Conservation (phyloP, 2,329 filamentous ascomycete genomes). For the Cadophora malorum region DNA sequence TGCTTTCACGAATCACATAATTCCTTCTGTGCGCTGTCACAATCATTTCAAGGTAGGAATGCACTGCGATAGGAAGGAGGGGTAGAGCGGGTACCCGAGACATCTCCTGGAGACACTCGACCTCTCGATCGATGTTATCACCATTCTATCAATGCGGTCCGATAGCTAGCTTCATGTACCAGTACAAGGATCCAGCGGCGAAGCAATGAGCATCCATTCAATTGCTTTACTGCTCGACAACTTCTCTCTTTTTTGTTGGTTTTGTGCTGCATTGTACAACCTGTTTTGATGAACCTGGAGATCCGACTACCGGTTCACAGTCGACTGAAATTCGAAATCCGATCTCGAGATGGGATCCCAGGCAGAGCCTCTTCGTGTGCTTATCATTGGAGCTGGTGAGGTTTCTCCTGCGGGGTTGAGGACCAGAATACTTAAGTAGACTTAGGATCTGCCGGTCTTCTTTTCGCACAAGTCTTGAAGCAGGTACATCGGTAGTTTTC, state of each 20-base stretch:
- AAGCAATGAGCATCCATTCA: too few relatives aligned
- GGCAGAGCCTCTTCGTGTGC: slow-evolving; percentile 29
- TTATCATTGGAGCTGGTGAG: slow-evolving; percentile 35
- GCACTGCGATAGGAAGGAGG: slow-evolving; percentile 4
- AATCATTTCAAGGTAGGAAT: neutral
- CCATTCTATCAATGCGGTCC: neutral
- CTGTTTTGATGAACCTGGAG: neutral
- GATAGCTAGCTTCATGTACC: neutral
- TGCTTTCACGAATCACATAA: neutral
- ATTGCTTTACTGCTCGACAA: neutral
- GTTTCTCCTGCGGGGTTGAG: neutral
- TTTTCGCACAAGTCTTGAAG: slow-evolving; percentile 34
- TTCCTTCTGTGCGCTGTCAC: neutral
- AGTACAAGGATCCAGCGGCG: neutral
- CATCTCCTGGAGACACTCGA: neutral
- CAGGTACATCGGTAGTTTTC: slow-evolving; percentile 20
- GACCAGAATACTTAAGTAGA: neutral
- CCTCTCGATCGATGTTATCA: neutral
- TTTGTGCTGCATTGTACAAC: neutral
- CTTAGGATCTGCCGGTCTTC: slow-evolving; percentile 34
- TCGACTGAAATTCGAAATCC: neutral
- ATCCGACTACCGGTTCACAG: neutral
- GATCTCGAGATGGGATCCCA: slow-evolving; percentile 24
- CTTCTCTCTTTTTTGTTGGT: neutral
- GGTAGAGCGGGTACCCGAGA: neutral